phyloP scores from a whole-genome alignment of 768 basidiomycete genomes.

The Filobasidium wieringae region DNA sequence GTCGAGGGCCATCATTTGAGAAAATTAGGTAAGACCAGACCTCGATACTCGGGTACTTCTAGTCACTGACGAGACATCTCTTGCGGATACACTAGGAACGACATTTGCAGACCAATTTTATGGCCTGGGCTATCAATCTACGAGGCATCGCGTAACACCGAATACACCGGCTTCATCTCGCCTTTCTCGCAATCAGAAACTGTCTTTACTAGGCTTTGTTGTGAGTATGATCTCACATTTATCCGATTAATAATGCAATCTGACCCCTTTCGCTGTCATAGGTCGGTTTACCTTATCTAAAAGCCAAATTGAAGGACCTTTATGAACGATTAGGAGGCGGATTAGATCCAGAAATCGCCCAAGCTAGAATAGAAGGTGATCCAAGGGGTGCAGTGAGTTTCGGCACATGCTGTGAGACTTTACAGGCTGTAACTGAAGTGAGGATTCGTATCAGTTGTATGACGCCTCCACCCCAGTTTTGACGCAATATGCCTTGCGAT shows the following conservation, averaged over 20 bases:
- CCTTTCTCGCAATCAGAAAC: slow-evolving; percentile 8
- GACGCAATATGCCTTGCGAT: too few species aligned
- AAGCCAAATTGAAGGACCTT: slow-evolving; percentile 79
- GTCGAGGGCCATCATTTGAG: slow-evolving; percentile 84
- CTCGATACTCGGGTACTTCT: background rate
- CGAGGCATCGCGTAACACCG: background rate
- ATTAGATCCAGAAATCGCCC: slow-evolving; percentile 49
- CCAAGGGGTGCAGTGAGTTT: background rate
- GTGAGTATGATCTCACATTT: slow-evolving; percentile 21
- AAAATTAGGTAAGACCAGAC: slow-evolving; percentile 56
- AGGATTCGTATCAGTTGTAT: too few species aligned
- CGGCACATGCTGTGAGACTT: background rate
- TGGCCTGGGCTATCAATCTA: slow-evolving; percentile 45
- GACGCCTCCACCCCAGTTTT: too few species aligned
- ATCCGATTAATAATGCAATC: slow-evolving; percentile 34
- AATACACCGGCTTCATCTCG: background rate
- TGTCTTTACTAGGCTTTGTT: slow-evolving; percentile 9
- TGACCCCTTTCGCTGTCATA: slow-evolving; percentile 29
- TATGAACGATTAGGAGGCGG: slow-evolving; percentile 84
- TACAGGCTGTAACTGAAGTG: too few species aligned
- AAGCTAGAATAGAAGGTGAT: background rate
- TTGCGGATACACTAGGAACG: slow-evolving; percentile 50
- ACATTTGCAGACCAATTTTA: slow-evolving; percentile 96
- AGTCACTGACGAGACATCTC: background rate
- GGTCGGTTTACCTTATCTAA: slow-evolving; percentile 80